Evolutionary conservation across 768 basidiomycete genomes (phyloP), one percentile per base, ranked within the genome.

Genomic region (Coprinellus aureogranulatus): DNA sequence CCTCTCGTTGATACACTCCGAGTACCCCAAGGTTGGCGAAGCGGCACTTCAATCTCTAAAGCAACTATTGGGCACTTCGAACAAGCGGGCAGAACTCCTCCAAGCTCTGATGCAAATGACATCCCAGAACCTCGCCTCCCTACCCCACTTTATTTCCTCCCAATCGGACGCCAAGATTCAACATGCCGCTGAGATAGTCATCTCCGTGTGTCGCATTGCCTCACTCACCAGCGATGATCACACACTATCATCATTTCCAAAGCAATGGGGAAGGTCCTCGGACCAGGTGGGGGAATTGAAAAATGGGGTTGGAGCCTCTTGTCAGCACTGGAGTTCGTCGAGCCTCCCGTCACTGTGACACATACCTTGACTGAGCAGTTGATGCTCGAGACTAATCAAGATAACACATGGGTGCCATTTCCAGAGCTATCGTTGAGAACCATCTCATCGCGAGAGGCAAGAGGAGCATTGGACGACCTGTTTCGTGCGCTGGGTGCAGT

Each of bases 301-400:
- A 87, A 87, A 68, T 98, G 94, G 96, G 91, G 93, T 3, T 94
- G 90, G 88, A 82, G 83, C 48, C 67, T 99, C 3, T 78, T 98
- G 27, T 82, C 84, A 0, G 90, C 89, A n/a, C 73, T 98, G 39
- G 87, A 93, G 62, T 84, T 98, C 56, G 73, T 69, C 2, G 76
- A 77, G 60, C 88, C 81, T n/a, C 70, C 76, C 8, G 69, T 84
- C 50, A 70, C 75, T 5, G 67, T 82, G 11, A 76, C 81, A 14
- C 72, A 75, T 54, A 71, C 77, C 2, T 78, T 85, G 3, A 69
- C 76, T 2, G 81, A 80, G 0, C 84, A 81, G 54, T 71, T 85
- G 22, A 76, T 84, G 70, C 75, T 91, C 11, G 87, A 89, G 65
- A 78, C 74, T 55, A 68, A 78, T 45, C 71, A 74, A 0, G 70